Evolutionary conservation across 2,329 filamentous ascomycete species (phyloP).

Genomic region (Rhytidhysteron rufulum): DNA sequence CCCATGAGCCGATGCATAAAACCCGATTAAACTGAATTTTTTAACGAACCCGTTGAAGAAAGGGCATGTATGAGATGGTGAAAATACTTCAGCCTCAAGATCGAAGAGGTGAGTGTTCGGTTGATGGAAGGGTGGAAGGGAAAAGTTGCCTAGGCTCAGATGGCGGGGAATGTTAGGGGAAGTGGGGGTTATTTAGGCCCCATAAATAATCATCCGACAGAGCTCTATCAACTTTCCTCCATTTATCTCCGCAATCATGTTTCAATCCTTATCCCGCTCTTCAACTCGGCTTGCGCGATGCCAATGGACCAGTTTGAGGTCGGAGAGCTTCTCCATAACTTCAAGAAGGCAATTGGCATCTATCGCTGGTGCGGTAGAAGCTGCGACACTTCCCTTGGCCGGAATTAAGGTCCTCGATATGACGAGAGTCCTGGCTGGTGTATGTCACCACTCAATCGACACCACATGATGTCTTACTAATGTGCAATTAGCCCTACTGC

Average conservation of each 20-base stretch:
- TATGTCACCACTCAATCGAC: slow-evolving; percentile 46
- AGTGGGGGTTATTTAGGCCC: too few species aligned
- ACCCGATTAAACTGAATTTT: too few species aligned
- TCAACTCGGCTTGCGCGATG: background rate
- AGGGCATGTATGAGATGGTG: too few species aligned
- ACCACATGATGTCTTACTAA: slow-evolving; percentile 14
- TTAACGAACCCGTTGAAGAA: too few species aligned
- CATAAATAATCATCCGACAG: too few species aligned
- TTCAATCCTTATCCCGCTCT: background rate
- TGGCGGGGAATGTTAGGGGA: too few species aligned
- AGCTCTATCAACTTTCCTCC: background rate
- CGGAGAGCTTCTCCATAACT: slow-evolving; percentile 5
- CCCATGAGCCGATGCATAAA: too few species aligned
- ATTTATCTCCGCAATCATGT: background rate
- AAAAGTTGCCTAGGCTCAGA: too few species aligned
- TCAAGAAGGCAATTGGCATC: slow-evolving; percentile 41
- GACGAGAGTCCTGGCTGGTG: slow-evolving; percentile 91
- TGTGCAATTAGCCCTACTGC: slow-evolving; percentile 72
- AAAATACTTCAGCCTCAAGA: too few species aligned
- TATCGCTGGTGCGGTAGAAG: slow-evolving; percentile 32
- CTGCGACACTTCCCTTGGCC: slow-evolving; percentile 64
- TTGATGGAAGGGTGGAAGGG: too few species aligned
- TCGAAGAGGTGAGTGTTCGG: too few species aligned
- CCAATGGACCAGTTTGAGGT: background rate
- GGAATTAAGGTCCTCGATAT: slow-evolving; percentile 91